Evolutionary conservation across 2,329 filamentous ascomycete genomes (phyloP), one percentile per base, ranked within the genome.

Genomic region (Sarocladiaceae sp.): DNA sequence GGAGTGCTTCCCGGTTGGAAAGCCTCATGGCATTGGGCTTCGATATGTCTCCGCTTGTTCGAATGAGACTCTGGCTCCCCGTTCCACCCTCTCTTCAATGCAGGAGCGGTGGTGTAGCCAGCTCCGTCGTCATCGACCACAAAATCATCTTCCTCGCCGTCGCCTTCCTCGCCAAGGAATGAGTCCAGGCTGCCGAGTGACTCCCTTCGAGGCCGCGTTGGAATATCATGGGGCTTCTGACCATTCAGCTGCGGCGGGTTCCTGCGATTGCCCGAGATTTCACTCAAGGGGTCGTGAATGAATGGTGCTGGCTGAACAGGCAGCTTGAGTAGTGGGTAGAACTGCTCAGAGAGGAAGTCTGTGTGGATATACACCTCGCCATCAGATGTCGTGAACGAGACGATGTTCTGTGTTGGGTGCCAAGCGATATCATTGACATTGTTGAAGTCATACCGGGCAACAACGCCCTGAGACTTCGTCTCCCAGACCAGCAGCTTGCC

Each of bases 1-100:
- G 91, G 91, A 0, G 93, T 98, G 44, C 89, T 90, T 1, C 93
- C 91, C 0, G 91, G 88, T 61, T 98, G 94, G 61, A 98, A 95
- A 2, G 91, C 69, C 44, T 84, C 80, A 54, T 98, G 94, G 27
- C 85, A 77, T 53, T 81, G 76, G 1, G 89, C 83, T 51, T 80
- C 54, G 6, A 76, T 55, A 39, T 72, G 69, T 7, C 66, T 63
- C 7, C 75, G 68, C 55, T 81, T 81, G 54, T 55, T 72, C 3
- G 66, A 52, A 19, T 65, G 65, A 7, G 66, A 57, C 12, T 64
- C 64, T 50, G 82, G 85, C 15, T 82, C 68, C 7, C 66, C 69
- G 3, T 73, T 72, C 16, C 68, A 68, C 0, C 65, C 55, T 23
- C 76, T 68, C 55, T 80, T 80, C 37, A 66, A 66, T 24, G 68